phyloP scores from a whole-genome alignment of 2,329 filamentous ascomycete species.

The Fusarium sp. region DNA sequence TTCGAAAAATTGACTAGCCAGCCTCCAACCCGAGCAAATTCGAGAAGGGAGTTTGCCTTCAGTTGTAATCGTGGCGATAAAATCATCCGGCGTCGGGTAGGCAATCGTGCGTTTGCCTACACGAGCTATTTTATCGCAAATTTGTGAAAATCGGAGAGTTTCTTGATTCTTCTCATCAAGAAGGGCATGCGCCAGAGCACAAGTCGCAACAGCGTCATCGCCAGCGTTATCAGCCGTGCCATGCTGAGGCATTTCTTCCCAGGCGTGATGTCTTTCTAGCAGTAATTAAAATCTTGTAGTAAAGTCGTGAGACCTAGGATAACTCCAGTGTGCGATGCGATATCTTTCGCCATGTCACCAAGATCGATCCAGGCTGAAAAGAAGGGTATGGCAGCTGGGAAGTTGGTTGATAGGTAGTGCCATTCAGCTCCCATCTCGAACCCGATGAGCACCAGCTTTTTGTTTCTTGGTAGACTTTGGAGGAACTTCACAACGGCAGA shows the following conservation, averaged over 20 bases:
- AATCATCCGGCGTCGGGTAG: not conserved
- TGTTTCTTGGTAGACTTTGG: not conserved
- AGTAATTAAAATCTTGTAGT: slow-evolving; percentile 13
- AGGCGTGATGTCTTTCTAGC: slow-evolving; percentile 10
- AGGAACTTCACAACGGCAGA: slow-evolving; percentile 14
- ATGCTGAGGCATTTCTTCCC: not conserved
- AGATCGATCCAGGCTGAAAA: slow-evolving; percentile 35
- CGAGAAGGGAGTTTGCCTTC: slow-evolving; percentile 1
- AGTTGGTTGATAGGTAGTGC: slow-evolving; percentile 11
- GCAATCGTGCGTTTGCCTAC: slow-evolving; percentile 5
- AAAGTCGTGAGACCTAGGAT: not conserved
- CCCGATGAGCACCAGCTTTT: not conserved
- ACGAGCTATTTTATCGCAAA: slow-evolving; percentile 7
- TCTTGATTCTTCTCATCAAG: not conserved
- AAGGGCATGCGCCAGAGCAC: slow-evolving; percentile 16
- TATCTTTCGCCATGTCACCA: slow-evolving; percentile 25
- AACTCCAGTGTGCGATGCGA: not conserved
- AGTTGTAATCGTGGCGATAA: slow-evolving; percentile 7
- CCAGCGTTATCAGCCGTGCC: slow-evolving; percentile 32
- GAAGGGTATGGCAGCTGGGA: slow-evolving; percentile 10
- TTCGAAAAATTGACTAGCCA: slow-evolving; percentile 18
- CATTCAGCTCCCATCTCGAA: slow-evolving; percentile 34
- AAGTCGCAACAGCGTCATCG: slow-evolving; percentile 28
- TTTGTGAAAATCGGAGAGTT: slow-evolving; percentile 16
- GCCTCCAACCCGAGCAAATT: slow-evolving; percentile 5